phyloP scores from a whole-genome alignment of 208 protist genomes.

The Leishmania turanica region DNA sequence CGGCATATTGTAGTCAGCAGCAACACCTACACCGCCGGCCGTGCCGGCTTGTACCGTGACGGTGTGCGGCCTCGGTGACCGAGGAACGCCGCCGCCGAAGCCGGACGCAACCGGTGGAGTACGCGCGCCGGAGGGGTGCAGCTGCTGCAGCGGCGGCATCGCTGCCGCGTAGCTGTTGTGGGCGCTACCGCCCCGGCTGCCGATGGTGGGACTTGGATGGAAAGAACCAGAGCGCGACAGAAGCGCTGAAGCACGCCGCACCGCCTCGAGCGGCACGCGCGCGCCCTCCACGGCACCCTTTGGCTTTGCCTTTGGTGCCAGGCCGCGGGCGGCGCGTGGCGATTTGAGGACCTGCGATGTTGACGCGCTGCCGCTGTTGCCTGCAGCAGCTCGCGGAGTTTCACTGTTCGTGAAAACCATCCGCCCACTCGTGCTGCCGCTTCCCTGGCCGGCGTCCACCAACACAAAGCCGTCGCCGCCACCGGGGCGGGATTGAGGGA shows the following conservation, averaged over 20 bases:
- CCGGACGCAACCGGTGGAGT: not conserved
- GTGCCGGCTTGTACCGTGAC: not conserved
- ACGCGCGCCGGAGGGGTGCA: not conserved
- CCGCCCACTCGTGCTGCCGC: not conserved
- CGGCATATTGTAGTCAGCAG: not conserved
- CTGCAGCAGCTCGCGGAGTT: slow-evolving; percentile 1
- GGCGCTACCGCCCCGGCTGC: not conserved
- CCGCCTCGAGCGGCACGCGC: slow-evolving; percentile 67
- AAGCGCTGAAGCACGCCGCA: slow-evolving; percentile 66
- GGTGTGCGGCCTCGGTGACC: slow-evolving; percentile 18
- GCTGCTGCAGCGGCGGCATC: not conserved
- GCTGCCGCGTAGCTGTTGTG: slow-evolving; percentile 15
- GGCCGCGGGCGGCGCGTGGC: slow-evolving; percentile 29
- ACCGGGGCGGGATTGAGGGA: not conserved
- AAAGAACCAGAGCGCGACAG: slow-evolving; percentile 19
- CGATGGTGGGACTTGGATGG: not conserved
- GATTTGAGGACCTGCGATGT: slow-evolving; percentile 11
- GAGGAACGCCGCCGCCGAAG: slow-evolving; percentile 10
- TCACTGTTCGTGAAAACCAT: not conserved
- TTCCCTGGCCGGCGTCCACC: not conserved
- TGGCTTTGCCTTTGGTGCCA: slow-evolving; percentile 85
- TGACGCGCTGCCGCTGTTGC: slow-evolving; percentile 9
- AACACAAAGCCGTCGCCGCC: not conserved
- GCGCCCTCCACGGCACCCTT: slow-evolving; percentile 44
- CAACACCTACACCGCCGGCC: not conserved